Evolutionary conservation across 2,329 filamentous ascomycete species (phyloP), one percentile per base, ranked within the genome.

Genomic region (Monosporascus sp.): DNA sequence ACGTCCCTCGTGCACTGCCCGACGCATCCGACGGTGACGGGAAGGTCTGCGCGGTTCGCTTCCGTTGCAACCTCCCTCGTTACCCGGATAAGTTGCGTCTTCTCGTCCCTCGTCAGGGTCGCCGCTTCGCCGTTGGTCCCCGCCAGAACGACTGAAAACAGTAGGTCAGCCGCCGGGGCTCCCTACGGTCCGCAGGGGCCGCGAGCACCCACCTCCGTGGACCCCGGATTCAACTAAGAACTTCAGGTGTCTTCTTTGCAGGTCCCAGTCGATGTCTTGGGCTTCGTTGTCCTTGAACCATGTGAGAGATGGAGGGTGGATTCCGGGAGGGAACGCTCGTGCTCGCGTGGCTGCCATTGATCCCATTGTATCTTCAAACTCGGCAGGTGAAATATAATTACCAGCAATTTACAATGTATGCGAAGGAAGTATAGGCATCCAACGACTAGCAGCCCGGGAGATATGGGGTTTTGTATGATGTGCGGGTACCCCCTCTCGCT

Each of bases 121-220:
- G 88, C 85, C 7, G 86, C 84, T 70, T 90, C 87, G 60, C 87
- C 87, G 62, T 89, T 90, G 57, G 84, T 87, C 47, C 87, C 87
- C 63, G 87, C 85, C 48, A 85, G 81, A 46, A 87, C 83, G 54
- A 89, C 72, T 73, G 19, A 2, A 27, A 3, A 45, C 63, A 53
- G 62, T 56, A 52, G 16, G 20, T 49, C 27, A 19, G 19, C 47
- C 16, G 24, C 43, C 24, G 22, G 16, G 5, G 14, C 24, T 7
- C 19, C 5, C n/a, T 20, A 20, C 47, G 31, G 17, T 14, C 37
- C 44, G 45, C 8, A 48, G 43, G 11, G 27, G 41, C 20, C 46
- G 46, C 40, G n/a, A 31, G 27, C 24, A 53, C 66, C 22, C 63
- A 75, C 74, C 69, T 7, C 79, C 78, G 49, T 82, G 76, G 6